phyloP scores from a whole-genome alignment of 768 basidiomycete species.

The Tubosaeta sp. region DNA sequence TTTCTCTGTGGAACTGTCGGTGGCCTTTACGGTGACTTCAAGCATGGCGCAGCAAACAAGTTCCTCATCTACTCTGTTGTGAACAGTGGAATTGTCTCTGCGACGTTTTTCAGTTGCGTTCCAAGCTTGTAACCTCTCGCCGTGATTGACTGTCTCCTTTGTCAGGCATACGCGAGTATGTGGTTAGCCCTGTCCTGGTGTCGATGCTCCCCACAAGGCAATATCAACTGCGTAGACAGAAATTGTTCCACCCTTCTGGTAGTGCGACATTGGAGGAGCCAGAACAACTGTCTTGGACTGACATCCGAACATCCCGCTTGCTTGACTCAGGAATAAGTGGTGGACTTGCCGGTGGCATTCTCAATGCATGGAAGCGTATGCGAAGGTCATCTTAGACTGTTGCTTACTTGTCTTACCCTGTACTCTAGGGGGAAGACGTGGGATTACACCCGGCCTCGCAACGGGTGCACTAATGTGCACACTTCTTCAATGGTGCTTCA shows the following conservation, averaged over 20 bases:
- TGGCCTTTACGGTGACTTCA: slow-evolving; percentile 44
- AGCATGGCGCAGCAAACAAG: slow-evolving; percentile 43
- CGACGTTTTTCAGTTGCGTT: slow-evolving; percentile 73
- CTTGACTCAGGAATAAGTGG: slow-evolving; percentile 76
- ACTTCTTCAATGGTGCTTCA: slow-evolving; percentile 62
- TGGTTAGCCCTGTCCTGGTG: slow-evolving; percentile 60
- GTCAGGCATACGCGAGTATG: slow-evolving; percentile 71
- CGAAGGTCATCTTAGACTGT: not conserved
- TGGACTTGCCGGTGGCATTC: slow-evolving; percentile 56
- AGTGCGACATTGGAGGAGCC: slow-evolving; percentile 13
- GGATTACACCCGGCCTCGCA: slow-evolving; percentile 54
- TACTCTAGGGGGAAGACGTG: slow-evolving; percentile 53
- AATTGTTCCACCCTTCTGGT: slow-evolving; percentile 20
- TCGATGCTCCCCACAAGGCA: slow-evolving; percentile 42
- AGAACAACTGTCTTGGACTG: slow-evolving; percentile 38
- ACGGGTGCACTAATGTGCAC: slow-evolving; percentile 58
- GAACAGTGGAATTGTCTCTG: slow-evolving; percentile 68
- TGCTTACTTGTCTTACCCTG: slow-evolving; percentile 4
- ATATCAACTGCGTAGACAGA: slow-evolving; percentile 40
- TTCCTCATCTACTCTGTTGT: slow-evolving; percentile 59
- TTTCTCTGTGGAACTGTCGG: slow-evolving; percentile 46
- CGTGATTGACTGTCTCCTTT: not conserved
- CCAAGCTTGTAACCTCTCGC: not conserved
- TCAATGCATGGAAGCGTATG: slow-evolving; percentile 57
- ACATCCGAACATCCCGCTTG: slow-evolving; percentile 55